Base-by-base conservation (phyloP, 805 yeast genomes). In the Candida lessepsii region DNA sequence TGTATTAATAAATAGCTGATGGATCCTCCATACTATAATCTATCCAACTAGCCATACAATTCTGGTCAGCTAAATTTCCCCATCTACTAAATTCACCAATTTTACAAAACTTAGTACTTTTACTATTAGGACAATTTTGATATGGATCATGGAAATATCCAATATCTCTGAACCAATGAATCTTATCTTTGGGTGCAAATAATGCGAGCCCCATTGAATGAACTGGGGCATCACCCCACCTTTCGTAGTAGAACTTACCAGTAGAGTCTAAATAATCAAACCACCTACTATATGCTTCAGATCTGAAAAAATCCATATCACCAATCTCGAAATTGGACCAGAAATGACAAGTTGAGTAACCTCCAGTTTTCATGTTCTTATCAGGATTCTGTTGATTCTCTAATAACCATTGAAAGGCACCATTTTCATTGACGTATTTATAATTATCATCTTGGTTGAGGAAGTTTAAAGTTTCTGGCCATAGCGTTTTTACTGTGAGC, bases 181-280 rank as follows among this genome's bases (percentile, higher is more conserved):
- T 71, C 39, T 75, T 71, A 7, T 67, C 58, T 50, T 76, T 81
- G 50, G 83, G 88, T 6, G 82, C 86, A 56, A 88, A 85, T 37
- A 86, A 56, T 6, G 79, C 76, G 25, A 86, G 60, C 0, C 91
- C 96, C 31, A 88, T 53, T 2, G 89, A 78, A 57, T 86, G 93
- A 1, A 87, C 93, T 0, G 96, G 96, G 0, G 95, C 96, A 65
- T 87, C 96, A 2, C 96, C 96, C 96, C 96, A 87, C 41, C 96
- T 64, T 58, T 89, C 96, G 53, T 88, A 88, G 58, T 86, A 88
- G 53, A 87, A 87, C 3, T 91, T 91, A 14, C 95, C 93, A 1
- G 80, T 61, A 3, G 69, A 45, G 42, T 87, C 96, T 28, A 88
- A 62, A 52, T 69, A 63, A 23, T 81, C 64, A 52, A 82, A 77